Conservation (phyloP, 176 grass and related monocot species). For the Poa annua region DNA sequence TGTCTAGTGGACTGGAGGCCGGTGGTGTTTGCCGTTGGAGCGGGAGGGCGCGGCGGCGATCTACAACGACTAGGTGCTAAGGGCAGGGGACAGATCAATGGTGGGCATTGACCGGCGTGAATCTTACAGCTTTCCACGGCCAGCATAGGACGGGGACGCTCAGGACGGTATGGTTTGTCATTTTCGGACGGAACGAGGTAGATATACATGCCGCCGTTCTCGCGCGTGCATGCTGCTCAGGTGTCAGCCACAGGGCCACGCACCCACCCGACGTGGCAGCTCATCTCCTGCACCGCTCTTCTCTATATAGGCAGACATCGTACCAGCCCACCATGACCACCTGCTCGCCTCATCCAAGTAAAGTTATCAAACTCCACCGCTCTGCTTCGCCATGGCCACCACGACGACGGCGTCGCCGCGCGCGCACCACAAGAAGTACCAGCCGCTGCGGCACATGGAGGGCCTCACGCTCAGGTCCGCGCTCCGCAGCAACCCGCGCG, state of each 20-base stretch:
- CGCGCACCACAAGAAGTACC: background rate
- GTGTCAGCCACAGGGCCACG: background rate
- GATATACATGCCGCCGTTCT: background rate
- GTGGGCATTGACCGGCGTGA: too few species aligned
- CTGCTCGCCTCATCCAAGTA: background rate
- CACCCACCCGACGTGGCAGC: background rate
- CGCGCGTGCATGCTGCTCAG: conserved; percentile 6
- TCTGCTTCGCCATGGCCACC: background rate
- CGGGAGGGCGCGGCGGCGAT: too few species aligned
- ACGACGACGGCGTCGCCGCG: background rate
- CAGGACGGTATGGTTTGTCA: too few species aligned
- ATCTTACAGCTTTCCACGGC: too few species aligned
- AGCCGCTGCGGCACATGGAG: conserved; percentile 34
- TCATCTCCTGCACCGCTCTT: background rate
- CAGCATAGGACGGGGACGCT: too few species aligned
- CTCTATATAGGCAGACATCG: background rate
- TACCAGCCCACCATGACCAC: background rate
- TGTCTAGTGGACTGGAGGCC: too few species aligned
- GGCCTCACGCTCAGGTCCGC: conserved; percentile 15
- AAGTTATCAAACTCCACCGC: background rate
- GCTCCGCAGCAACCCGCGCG: conserved; percentile 7
- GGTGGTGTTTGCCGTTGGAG: too few species aligned
- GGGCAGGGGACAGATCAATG: too few species aligned
- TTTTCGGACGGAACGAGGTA: background rate
- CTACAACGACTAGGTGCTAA: too few species aligned